These are phyloP conservation scores for Microcera coccophila DNA, from an alignment of 2,329 filamentous ascomycete genomes.

Conservation along the genomic window DNA sequence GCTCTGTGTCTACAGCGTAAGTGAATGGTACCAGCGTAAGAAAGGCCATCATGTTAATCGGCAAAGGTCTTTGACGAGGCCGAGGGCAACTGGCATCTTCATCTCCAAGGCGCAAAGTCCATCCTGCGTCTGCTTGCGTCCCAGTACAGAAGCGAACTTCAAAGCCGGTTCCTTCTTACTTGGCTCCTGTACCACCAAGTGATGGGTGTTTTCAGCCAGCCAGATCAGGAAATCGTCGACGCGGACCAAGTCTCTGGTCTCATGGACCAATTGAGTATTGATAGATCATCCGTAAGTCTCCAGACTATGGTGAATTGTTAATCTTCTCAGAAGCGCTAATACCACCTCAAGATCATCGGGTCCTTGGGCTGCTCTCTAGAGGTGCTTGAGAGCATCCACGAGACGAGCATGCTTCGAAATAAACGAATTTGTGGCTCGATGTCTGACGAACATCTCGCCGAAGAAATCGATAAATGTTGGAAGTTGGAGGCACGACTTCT, in stretches of 20 bases:
- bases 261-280: too few species aligned
- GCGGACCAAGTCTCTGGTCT: too few species aligned
- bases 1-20: conserved; percentile 47
- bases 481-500: too few species aligned
- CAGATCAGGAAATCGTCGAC: conserved; percentile 6
- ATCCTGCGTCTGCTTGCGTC: conserved; percentile 29
- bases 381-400: conserved; percentile 42
- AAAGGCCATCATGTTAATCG: not conserved
- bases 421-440: conserved; percentile 24
- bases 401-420: conserved; percentile 36
- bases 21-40: conserved; percentile 17
- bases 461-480: too few species aligned
- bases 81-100: conserved; percentile 44
- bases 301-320: too few species aligned
- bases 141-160: conserved; percentile 16
- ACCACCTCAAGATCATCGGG: conserved; percentile 47
- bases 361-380: conserved; percentile 46
- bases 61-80: conserved; percentile 43
- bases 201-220: conserved; percentile 42
- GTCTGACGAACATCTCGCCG: too few species aligned
- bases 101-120: conserved; percentile 41
- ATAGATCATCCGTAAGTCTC: too few species aligned
- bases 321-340: too few species aligned
- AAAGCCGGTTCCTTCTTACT: conserved; percentile 39
- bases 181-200: conserved; percentile 49